phyloP scores from a whole-genome alignment of 2,329 filamentous ascomycete genomes.

The Fragosphaeria purpurea region DNA sequence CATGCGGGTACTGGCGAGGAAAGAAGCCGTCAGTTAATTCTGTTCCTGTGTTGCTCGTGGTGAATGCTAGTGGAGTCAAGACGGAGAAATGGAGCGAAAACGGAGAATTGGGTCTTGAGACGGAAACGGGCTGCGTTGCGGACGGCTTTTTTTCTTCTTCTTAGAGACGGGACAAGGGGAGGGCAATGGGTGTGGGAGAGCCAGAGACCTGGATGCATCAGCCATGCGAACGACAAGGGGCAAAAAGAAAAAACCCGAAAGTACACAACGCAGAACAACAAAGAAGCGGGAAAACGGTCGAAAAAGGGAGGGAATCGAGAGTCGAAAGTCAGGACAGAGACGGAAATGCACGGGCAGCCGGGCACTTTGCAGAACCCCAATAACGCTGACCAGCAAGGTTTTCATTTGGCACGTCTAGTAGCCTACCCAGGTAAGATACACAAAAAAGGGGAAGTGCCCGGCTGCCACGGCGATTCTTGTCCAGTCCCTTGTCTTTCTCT shows the following conservation, averaged over 20 bases:
- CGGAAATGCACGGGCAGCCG: too few species aligned
- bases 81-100: neutral
- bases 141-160: neutral
- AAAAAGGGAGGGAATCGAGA: too few species aligned
- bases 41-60: neutral
- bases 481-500: too few species aligned
- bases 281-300: too few species aligned
- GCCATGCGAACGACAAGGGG: neutral
- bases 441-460: too few species aligned
- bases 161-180: neutral
- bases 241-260: neutral
- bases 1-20: neutral
- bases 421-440: too few species aligned
- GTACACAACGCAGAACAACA: neutral
- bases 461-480: too few species aligned
- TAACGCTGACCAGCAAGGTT: too few species aligned
- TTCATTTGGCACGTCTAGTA: too few species aligned
- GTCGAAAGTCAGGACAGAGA: too few species aligned
- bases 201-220: neutral
- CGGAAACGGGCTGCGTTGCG: neutral
- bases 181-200: neutral
- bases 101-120: neutral
- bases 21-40: neutral
- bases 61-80: neutral
- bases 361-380: too few species aligned